Percentiles rank a stretch among this genome's conserved stretches.
Conservation (phyloP, 2,329 filamentous ascomycete species). For the Calonectria multiphialidica region DNA sequence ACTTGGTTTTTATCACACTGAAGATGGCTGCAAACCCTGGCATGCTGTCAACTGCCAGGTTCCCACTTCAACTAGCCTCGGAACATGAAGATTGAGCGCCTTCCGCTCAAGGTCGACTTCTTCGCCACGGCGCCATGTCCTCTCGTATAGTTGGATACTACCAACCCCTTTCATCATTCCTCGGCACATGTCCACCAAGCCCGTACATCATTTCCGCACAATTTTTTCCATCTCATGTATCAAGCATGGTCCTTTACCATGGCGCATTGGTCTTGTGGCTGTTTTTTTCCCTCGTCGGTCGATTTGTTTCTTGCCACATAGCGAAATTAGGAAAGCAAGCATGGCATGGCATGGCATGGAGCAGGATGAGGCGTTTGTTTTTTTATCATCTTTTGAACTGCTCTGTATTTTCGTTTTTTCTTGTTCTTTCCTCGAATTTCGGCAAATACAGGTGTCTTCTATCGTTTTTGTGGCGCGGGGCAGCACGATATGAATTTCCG, state of each 20-base stretch:
- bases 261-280: neutral
- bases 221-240: neutral
- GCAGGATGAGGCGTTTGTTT: conserved; percentile 18
- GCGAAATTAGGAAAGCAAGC: conserved; percentile 25
- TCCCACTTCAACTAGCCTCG: neutral
- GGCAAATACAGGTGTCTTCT: neutral
- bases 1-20: neutral
- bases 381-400: neutral
- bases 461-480: neutral
- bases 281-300: neutral
- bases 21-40: neutral
- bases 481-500: conserved; percentile 1
- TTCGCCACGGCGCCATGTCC: neutral
- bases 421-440: neutral
- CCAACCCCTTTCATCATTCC: neutral
- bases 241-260: neutral
- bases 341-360: conserved; percentile 29
- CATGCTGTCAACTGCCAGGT: conserved; percentile 4
- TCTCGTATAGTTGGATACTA: conserved; percentile 1
- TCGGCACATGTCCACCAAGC: neutral
- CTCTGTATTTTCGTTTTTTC: neutral
- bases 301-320: conserved; percentile 12
- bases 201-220: neutral
- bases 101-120: neutral
- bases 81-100: neutral